Evolutionary conservation across 1,139 yeast species (phyloP), one percentile per base, ranked within the genome.

Genomic region (Scheffersomyces quercinus): DNA sequence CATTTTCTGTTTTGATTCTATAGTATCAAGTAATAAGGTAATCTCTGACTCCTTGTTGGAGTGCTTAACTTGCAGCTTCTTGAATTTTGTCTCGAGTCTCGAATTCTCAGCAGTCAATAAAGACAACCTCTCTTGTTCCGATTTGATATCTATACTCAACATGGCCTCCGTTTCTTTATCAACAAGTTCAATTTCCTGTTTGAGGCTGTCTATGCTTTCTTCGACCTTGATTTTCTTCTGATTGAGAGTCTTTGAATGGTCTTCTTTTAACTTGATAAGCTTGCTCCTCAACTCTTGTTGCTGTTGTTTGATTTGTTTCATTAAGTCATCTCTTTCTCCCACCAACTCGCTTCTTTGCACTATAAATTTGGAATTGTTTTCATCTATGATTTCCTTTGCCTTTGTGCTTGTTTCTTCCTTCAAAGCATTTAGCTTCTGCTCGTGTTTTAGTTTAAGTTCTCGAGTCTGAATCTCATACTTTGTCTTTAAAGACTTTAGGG

Each of bases 401-500:
- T 70, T 61, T 3, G 44, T 51, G 2, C 64, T 53, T 7, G 64
- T 72, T 5, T 57, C 56, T 44, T 71, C 75, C 39, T 73, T 73
- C 36, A 75, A 54, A 14, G 60, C 58, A 42, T 69, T 64, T 12
- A 77, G 55, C 26, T 63, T 62, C 13, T 63, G 56, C 7, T 70
- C 68, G 48, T 69, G 67, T 11, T 67, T 64, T 3, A 68, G 55
- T 16, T 63, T 60, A 43, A 74, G 49, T 44, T 70, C 65, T 38
- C 69, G 60, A 29, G 63, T 49, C 37, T 70, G 62, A 30, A 72
- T 48, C 20, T 68, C 68, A 47, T 59, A 68, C 32, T 70, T 70
- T 32, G 64, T 57, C n/a, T 62, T 58, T 37, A 76, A 49, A 31
- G 67, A 60, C 35, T 44, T 46, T 45, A 60, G 55, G 16, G 72